These are phyloP conservation scores for Sphaerosporella brunnea DNA, from an alignment of 495 filamentous ascomycete species.

Conservation along the genomic window DNA sequence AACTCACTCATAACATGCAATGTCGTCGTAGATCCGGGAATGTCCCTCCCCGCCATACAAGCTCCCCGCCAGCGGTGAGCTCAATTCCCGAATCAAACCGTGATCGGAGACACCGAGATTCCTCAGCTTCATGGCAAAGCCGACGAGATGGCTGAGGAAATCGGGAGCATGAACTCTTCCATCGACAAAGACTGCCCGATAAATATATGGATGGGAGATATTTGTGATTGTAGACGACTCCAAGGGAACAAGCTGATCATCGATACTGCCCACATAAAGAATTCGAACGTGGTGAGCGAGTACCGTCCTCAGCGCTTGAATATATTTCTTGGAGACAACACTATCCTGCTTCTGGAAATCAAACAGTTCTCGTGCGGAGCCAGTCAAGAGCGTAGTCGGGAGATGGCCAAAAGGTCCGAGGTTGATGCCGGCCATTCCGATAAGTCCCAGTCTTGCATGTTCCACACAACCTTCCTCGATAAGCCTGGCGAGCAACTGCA, in stretches of 20 bases:
- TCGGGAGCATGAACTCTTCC: conserved; percentile 81
- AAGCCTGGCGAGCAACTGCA: conserved; percentile 85
- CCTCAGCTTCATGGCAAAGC: conserved; percentile 79
- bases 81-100: conserved; percentile 81
- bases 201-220: conserved; percentile 77
- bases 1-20: conserved; percentile 68
- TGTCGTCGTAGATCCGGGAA: conserved; percentile 80
- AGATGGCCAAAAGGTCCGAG: conserved; percentile 55
- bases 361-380: conserved; percentile 79
- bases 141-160: conserved; percentile 81
- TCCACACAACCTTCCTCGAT: conserved; percentile 37
- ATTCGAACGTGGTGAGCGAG: conserved; percentile 65
- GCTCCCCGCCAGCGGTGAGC: conserved; percentile 71
- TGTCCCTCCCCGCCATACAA: conserved; percentile 87
- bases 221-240: conserved; percentile 80
- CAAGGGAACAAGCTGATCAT: conserved; percentile 86
- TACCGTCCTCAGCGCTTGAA: conserved; percentile 49
- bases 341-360: conserved; percentile 70
- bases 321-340: conserved; percentile 64
- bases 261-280: conserved; percentile 76
- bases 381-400: conserved; percentile 63
- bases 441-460: conserved; percentile 24
- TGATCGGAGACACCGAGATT: conserved; percentile 87
- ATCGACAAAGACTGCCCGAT: conserved; percentile 85
- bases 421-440: conserved; percentile 57